phyloP scores from a whole-genome alignment of 1,284 basidiomycete genomes.

The Sporisorium sorghi region DNA sequence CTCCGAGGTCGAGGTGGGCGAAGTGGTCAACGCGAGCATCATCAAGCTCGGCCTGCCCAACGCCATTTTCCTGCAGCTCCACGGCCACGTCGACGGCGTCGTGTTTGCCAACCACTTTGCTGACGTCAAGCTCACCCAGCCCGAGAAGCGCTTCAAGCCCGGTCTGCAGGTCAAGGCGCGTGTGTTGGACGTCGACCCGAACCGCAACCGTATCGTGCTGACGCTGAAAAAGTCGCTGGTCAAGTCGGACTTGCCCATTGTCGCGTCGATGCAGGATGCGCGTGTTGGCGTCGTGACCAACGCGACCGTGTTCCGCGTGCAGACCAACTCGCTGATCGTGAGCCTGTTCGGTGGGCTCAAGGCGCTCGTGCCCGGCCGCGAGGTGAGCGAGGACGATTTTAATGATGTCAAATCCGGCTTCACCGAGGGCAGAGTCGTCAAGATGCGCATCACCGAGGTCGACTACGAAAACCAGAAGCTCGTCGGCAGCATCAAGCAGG shows the following conservation, averaged over 20 bases:
- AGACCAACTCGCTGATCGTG: slow-evolving; percentile 61
- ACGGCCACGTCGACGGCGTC: slow-evolving; percentile 77
- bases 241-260: slow-evolving; percentile 75
- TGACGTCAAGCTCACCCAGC: slow-evolving; percentile 79
- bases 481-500: slow-evolving; percentile 88
- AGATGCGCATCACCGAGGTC: slow-evolving; percentile 84
- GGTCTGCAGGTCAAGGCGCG: slow-evolving; percentile 87
- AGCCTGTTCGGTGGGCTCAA: slow-evolving; percentile 82
- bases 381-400: slow-evolving; percentile 55
- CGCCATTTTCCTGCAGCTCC: slow-evolving; percentile 65
- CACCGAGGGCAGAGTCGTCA: slow-evolving; percentile 79
- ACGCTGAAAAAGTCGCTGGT: slow-evolving; percentile 94
- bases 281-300: slow-evolving; percentile 81
- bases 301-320: slow-evolving; percentile 77
- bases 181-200: slow-evolving; percentile 86
- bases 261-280: slow-evolving; percentile 77
- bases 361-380: slow-evolving; percentile 76
- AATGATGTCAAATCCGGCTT: slow-evolving; percentile 75
- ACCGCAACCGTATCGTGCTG: slow-evolving; percentile 83
- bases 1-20: slow-evolving; percentile 75
- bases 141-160: slow-evolving; percentile 83
- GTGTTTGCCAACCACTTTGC: slow-evolving; percentile 96
- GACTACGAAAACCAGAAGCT: slow-evolving; percentile 78
- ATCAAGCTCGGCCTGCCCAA: slow-evolving; percentile 58
- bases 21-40: slow-evolving; percentile 53